Evolutionary conservation across 495 filamentous ascomycete species (phyloP).

Genomic region (Articulospora tetracladia): DNA sequence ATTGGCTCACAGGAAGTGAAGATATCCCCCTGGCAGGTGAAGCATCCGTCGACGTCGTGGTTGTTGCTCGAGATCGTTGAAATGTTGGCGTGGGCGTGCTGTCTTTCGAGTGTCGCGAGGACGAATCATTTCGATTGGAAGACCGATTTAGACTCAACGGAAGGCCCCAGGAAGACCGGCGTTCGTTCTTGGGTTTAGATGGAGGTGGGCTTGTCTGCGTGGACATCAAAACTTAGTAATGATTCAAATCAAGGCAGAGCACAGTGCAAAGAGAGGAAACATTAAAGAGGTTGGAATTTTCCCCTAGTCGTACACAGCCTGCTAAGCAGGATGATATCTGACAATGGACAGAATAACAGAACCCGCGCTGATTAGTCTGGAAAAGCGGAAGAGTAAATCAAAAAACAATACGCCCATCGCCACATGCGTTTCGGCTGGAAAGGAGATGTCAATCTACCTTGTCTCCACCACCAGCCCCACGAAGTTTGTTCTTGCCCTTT

Average conservation of each 20-base stretch:
- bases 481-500: slow-evolving; percentile 80
- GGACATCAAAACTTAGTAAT: slow-evolving; percentile 23
- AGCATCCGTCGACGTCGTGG: background rate
- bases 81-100: background rate
- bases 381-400: slow-evolving; percentile 25
- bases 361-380: slow-evolving; percentile 34
- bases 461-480: slow-evolving; percentile 61
- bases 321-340: slow-evolving; percentile 26
- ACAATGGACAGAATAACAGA: slow-evolving; percentile 18
- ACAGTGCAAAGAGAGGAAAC: slow-evolving; percentile 17
- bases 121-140: slow-evolving; percentile 15
- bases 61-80: background rate
- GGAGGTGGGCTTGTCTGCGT: slow-evolving; percentile 18
- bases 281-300: slow-evolving; percentile 20
- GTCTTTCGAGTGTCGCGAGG: slow-evolving; percentile 9
- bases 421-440: slow-evolving; percentile 25
- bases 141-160: slow-evolving; percentile 18
- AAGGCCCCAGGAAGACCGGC: slow-evolving; percentile 31
- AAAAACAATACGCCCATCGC: slow-evolving; percentile 25
- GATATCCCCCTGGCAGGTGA: background rate
- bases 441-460: slow-evolving; percentile 75
- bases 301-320: slow-evolving; percentile 27
- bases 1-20: background rate
- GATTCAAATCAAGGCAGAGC: slow-evolving; percentile 15
- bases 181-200: slow-evolving; percentile 23